Conservation (phyloP, 1,284 basidiomycete species). For the Pulveroboletus ridleyi region DNA sequence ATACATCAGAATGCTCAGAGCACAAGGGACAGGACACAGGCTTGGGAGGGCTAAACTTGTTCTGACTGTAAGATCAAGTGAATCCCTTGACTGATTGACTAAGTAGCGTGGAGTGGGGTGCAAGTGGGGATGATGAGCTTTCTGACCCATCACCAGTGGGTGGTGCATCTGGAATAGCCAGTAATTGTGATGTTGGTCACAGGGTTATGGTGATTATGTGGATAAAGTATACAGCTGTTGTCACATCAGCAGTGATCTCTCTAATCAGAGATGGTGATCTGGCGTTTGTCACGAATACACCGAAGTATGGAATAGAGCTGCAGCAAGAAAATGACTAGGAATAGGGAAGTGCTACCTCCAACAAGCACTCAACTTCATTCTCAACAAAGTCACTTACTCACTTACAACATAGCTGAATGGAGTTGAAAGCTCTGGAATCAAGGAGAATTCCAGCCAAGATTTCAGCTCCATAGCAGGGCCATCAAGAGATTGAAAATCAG, state of each 20-base stretch:
- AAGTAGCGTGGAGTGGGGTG: slow-evolving; percentile 45
- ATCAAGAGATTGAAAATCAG: slow-evolving; percentile 65
- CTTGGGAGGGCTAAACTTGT: no score
- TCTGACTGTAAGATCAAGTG: slow-evolving; percentile 35
- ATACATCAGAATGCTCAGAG: no score
- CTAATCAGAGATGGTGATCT: slow-evolving; percentile 56
- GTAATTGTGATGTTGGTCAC: slow-evolving; percentile 43
- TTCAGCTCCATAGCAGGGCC: slow-evolving; percentile 48
- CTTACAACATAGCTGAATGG: slow-evolving; percentile 70
- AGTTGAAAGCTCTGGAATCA: slow-evolving; percentile 64
- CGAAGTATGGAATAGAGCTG: slow-evolving; percentile 67
- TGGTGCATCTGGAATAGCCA: slow-evolving; percentile 53
- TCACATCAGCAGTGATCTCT: slow-evolving; percentile 73
- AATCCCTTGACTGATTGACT: slow-evolving; percentile 48
- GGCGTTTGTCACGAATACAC: slow-evolving; percentile 70
- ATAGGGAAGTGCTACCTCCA: slow-evolving; percentile 67
- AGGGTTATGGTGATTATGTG: slow-evolving; percentile 58
- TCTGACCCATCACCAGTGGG: slow-evolving; percentile 57
- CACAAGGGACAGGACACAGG: no score
- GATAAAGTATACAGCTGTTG: slow-evolving; percentile 65
- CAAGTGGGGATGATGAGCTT: slow-evolving; percentile 14
- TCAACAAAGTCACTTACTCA: slow-evolving; percentile 1
- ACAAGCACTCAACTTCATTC: slow-evolving; percentile 11
- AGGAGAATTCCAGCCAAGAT: slow-evolving; percentile 72
- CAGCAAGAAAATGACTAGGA: slow-evolving; percentile 62